phyloP scores from a whole-genome alignment of 805 yeast genomes.

The Nakazawaea ishiwadae region DNA sequence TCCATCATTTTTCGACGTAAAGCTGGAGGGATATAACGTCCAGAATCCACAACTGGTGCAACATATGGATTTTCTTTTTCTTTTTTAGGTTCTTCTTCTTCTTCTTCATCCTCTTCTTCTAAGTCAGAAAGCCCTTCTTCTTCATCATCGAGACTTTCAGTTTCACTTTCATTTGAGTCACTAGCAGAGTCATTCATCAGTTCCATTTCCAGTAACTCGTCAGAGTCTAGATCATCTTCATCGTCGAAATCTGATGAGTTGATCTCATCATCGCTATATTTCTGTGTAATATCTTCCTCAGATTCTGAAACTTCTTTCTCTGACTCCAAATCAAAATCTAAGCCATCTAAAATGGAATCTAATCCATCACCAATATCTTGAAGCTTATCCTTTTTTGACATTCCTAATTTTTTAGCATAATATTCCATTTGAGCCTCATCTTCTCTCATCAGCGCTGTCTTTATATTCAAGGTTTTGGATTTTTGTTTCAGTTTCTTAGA shows the following conservation, averaged over 20 bases:
- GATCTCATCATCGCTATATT: constrained; percentile 21
- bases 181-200: constrained; percentile 22
- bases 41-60: constrained; percentile 41
- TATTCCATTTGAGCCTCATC: constrained; percentile 80
- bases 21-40: constrained; percentile 83
- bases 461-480: constrained; percentile 30
- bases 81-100: constrained; percentile 20
- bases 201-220: constrained; percentile 29
- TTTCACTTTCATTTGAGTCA: constrained; percentile 16
- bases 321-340: constrained; percentile 42
- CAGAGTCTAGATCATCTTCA: constrained; percentile 26
- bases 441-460: constrained; percentile 41
- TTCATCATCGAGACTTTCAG: neutral
- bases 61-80: constrained; percentile 71
- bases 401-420: constrained; percentile 77
- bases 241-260: constrained; percentile 26
- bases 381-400: constrained; percentile 50
- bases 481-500: constrained; percentile 15
- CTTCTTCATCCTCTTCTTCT: constrained; percentile 23
- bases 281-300: too few species aligned
- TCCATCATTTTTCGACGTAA: constrained; percentile 49
- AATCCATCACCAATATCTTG: constrained; percentile 67
- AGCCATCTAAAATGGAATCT: constrained; percentile 79
- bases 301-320: constrained; percentile 13
- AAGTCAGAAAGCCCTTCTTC: constrained; percentile 11